Base-by-base conservation (phyloP, 2,329 filamentous ascomycete species). In the Coniochaeta pulveracea region DNA sequence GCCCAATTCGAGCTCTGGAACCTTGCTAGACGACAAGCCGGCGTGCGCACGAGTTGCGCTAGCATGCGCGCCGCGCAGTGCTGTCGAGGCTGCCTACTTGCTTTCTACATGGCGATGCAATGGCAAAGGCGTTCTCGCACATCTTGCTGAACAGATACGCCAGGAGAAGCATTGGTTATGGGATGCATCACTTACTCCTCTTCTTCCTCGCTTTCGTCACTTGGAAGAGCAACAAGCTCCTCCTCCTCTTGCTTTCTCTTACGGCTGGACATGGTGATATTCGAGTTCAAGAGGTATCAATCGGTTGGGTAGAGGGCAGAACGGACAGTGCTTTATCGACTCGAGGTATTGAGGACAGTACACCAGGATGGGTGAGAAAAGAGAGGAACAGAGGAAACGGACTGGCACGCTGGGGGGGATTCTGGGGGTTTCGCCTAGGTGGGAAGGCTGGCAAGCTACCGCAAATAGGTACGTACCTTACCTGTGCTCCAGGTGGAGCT, bases 141-240 rank as follows among this genome's bases (percentile, higher is more conserved):
- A n/a, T n/a, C n/a, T n/a, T n/a, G n/a, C n/a, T n/a, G n/a, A n/a
- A n/a, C n/a, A n/a, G n/a, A n/a, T n/a, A n/a, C n/a, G n/a, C n/a
- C n/a, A n/a, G 19, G n/a, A 19, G n/a, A 34, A 25, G 19, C 12
- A n/a, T n/a, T n/a, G n/a, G n/a, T n/a, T n/a, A n/a, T n/a, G n/a
- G n/a, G n/a, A n/a, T n/a, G n/a, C n/a, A n/a, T n/a, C n/a, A 52
- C 66, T 61, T 61, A 70, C 66, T 69, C 66, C 49, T 69, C 64
- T 49, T 69, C 66, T 46, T 69, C 64, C 47, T 66, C 63, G 26
- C 59, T 63, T 30, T 61, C 60, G 30, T 60, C 65, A 39, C 67
- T 66, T 34, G 66, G 66, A 35, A 71, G 63, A 40, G 66, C 67
- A 40, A 71, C 61, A 21, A 71, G 64, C 55, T 69, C 65, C 37